Base-by-base conservation (phyloP, 345 rosid genomes). In the Bretschneidera sinensis region DNA sequence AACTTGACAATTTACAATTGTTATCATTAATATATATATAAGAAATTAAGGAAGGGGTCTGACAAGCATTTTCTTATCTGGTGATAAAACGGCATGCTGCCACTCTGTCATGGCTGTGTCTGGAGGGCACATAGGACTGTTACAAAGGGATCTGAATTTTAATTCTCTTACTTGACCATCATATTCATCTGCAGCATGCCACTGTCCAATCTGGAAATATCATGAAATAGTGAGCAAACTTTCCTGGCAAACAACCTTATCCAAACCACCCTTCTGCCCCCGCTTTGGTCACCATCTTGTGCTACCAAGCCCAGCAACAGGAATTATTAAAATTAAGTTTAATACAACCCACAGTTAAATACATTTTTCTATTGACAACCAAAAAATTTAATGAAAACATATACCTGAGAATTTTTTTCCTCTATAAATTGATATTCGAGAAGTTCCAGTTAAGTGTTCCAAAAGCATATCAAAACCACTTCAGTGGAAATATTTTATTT, bases 121-220 rank as follows among this genome's bases (percentile, higher is more conserved):
- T 28, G 96, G 97, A 20, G 99, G 97, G 75, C 99, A 90, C 97
- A 94, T 88, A 39, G 99, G 99, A 79, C 87, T 94, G 74, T 73
- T 83, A 70, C 99, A 94, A 21, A 75, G 69, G 43, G 91, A 75
- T 79, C 96, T 83, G 71, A 83, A 88, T 62, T 85, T 94, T 52
- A 90, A 80, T 76, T 94, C 99, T 73, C 97, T 84, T 49, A 94
- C 97, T 86, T 88, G 92, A 70, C 97, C 99, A 61, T 94, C 89
- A 78, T 90, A 94, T 74, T 94, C 96, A 43, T 83, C 92, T 18
- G 96, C 87, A 55, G 79, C 71, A 73, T 88, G 96, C 99, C 99
- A 94, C 53, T 83, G 92, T 70, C 90, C 97, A 33, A 94, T 83
- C 99, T 94, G 81, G 56, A 85, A 77, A 55, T 43, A 67, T 13